Evolutionary conservation across 1,284 basidiomycete species (phyloP).

Genomic region (Apiotrichum sp.): DNA sequence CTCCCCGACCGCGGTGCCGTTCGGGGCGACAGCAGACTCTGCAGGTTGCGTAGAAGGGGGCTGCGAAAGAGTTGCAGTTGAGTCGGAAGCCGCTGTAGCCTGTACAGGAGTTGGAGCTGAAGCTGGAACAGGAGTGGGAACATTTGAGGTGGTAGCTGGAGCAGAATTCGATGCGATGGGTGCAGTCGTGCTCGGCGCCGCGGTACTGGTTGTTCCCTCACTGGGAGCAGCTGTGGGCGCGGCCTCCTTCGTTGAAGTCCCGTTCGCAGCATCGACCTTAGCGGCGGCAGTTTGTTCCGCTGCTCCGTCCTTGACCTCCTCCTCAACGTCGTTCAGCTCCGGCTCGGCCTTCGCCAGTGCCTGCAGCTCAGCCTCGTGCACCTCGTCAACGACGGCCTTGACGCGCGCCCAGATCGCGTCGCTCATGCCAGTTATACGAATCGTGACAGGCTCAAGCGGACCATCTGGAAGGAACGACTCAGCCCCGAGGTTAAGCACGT

Average conservation of each 20-base stretch:
- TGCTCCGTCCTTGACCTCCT: background rate
- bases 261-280: background rate
- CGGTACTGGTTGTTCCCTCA: no score
- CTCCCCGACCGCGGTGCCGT: no score
- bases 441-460: slow-evolving; percentile 29
- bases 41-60: background rate
- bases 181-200: no score
- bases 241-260: no score
- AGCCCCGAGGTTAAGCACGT: slow-evolving; percentile 32
- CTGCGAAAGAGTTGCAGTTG: no score
- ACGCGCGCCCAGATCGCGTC: slow-evolving; percentile 33
- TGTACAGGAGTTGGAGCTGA: no score
- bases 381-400: slow-evolving; percentile 23
- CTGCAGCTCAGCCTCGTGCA: slow-evolving; percentile 27
- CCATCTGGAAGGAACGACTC: slow-evolving; percentile 29
- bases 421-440: slow-evolving; percentile 27
- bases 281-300: background rate
- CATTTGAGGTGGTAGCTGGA: background rate
- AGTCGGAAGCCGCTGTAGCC: no score
- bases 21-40: background rate
- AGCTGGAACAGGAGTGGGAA: no score
- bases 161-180: no score
- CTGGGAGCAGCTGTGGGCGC: no score
- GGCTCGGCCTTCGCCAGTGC: slow-evolving; percentile 24
- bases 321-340: slow-evolving; percentile 13